Evolutionary conservation across 2,329 filamentous ascomycete genomes (phyloP).

Genomic region (Fusarium subtropicale): DNA sequence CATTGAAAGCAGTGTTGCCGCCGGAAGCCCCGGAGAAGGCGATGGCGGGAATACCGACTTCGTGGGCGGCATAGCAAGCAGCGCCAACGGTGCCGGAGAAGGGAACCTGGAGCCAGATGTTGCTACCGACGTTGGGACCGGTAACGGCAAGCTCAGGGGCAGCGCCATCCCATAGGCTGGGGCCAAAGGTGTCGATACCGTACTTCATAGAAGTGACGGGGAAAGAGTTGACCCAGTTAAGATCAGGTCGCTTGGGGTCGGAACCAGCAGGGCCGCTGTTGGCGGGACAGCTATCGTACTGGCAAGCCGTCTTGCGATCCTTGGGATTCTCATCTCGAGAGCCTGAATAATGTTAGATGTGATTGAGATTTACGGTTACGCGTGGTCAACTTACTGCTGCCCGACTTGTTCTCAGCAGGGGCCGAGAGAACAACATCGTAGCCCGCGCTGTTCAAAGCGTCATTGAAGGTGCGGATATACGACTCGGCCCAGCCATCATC

Average conservation of each 20-base stretch:
- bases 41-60: conserved; percentile 70
- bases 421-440: conserved; percentile 73
- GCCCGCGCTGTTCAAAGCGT: conserved; percentile 64
- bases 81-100: conserved; percentile 77
- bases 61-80: conserved; percentile 66
- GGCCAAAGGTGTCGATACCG: conserved; percentile 68
- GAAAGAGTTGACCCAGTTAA: conserved; percentile 80
- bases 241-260: conserved; percentile 60
- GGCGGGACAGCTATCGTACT: conserved; percentile 71
- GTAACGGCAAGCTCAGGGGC: conserved; percentile 72
- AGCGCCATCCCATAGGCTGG: conserved; percentile 63
- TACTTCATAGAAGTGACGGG: conserved; percentile 73
- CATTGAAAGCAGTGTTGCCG: conserved; percentile 65
- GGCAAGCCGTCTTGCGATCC: conserved; percentile 63
- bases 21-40: conserved; percentile 71
- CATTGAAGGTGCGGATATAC: conserved; percentile 71
- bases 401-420: conserved; percentile 75
- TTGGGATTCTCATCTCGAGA: conserved; percentile 61
- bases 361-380: not conserved
- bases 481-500: conserved; percentile 81
- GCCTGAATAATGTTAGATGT: conserved; percentile 55
- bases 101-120: conserved; percentile 66
- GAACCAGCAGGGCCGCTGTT: conserved; percentile 66
- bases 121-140: conserved; percentile 70
- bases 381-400: conserved; percentile 59